Evolutionary conservation across 306 rosid genomes (phyloP), one percentile per base, ranked within the genome.

Genomic region (Trifolium dubium): DNA sequence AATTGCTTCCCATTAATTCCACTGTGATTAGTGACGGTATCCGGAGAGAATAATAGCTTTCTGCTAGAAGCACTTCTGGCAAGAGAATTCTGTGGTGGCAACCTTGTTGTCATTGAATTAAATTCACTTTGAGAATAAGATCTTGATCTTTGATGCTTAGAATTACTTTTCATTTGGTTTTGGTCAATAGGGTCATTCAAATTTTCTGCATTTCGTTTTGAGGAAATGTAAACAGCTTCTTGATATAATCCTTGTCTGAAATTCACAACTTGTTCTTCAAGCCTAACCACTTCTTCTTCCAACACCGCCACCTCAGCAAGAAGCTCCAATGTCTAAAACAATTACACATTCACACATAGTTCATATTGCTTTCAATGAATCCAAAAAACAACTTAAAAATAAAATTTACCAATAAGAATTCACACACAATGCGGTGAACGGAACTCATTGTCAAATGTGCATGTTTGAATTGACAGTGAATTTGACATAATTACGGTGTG

Each of bases 281-380:
- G 87, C 66, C 96, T 78, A 17, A 91, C 90, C 72, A 93, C 98
- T 75, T 89, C 98, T 75, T 94, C 97, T 73, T 94, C 98, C 71
- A 94, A 78, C 70, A 94, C 96, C 71, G 98, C 98, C 71, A 94
- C 96, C 83, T 94, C 97, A 74, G 98, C 97, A 6, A 94, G 86
- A 80, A 94, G 96, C 81, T 91, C 97, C 64, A 89, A 82, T 85
- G 93, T 94, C 97, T 94, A 80, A 66, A 84, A 78, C 72, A 84
- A 74, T 56, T n/a, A 73, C 59, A 47, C 41, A 41, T 23, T 56
- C 17, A 73, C 59, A 47, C 41, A 41, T 23, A 23, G 23, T 23
- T 23, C 23, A 23, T 64, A 78, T 79, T 74, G 68, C 39, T 29
- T 49, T 68, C 32, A 53, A 47, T 73, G 2, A 34, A 44, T 74